Conservation (phyloP, 129 eudicot genomes). For the Pseudognaphalium luteoalbum region DNA sequence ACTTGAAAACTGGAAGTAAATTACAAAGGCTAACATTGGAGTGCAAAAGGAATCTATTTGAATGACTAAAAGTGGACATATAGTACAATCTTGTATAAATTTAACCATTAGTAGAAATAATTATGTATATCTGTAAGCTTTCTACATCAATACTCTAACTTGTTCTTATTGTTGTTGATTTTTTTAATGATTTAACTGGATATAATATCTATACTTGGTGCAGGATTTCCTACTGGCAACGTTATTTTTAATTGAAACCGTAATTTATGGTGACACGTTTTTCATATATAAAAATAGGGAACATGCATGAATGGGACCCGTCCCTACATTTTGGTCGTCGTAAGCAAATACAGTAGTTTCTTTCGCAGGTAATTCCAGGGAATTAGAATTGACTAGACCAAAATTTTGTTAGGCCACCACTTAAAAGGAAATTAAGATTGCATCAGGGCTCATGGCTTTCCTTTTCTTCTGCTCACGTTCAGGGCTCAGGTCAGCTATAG, state of each 20-base stretch:
- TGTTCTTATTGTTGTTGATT: not conserved
- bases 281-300: conserved; percentile 10
- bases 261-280: conserved; percentile 25
- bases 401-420: no score
- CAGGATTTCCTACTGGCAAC: conserved; percentile 7
- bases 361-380: not conserved
- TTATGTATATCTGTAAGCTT: conserved; percentile 3
- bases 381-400: not conserved
- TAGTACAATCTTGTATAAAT: not conserved
- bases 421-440: no score
- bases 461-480: no score
- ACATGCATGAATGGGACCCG: conserved; percentile 11
- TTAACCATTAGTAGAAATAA: conserved; percentile 14
- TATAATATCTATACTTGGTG: conserved; percentile 19
- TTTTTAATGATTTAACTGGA: conserved; percentile 9
- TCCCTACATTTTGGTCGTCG: no score
- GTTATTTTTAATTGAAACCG: not conserved
- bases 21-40: not conserved
- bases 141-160: not conserved
- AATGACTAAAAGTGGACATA: conserved; percentile 23
- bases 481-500: no score
- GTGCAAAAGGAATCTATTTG: conserved; percentile 19
- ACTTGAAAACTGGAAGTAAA: not conserved
- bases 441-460: no score
- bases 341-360: not conserved